phyloP scores from a whole-genome alignment of 2,329 filamentous ascomycete species.

The Arthrobotrys musiformis region DNA sequence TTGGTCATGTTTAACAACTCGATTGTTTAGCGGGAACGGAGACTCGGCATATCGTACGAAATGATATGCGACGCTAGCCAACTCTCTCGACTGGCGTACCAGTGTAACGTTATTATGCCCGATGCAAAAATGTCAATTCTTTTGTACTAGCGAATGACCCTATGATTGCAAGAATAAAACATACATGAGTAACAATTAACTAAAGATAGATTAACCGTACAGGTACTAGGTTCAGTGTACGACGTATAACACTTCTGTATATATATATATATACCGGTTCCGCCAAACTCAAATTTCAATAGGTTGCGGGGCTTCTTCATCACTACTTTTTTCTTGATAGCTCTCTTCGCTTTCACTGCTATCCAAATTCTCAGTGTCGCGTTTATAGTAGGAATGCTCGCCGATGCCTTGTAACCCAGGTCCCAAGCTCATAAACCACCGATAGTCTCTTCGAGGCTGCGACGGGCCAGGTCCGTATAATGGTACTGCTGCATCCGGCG shows the following conservation, averaged over 20 bases:
- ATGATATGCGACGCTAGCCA: neutral
- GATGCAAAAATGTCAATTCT: too few species aligned
- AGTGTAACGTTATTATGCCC: neutral
- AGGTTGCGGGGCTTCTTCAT: too few species aligned
- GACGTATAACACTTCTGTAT: too few species aligned
- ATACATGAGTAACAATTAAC: neutral
- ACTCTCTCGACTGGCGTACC: too few species aligned
- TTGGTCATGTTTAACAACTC: too few species aligned
- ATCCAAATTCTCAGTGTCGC: neutral
- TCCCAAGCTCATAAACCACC: neutral
- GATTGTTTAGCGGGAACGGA: too few species aligned
- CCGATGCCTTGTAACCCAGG: neutral
- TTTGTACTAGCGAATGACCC: too few species aligned
- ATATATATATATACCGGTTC: too few species aligned
- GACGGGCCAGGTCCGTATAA: neutral
- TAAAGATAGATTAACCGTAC: neutral
- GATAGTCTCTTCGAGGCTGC: neutral
- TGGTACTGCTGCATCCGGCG: neutral
- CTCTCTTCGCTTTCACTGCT: neutral
- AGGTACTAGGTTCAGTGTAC: too few species aligned
- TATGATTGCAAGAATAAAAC: too few species aligned
- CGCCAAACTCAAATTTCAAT: too few species aligned
- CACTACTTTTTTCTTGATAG: too few species aligned
- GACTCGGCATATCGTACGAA: neutral
- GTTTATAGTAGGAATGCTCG: neutral